Conservation (phyloP, 305 asterid genomes). For the Fraxinus velutina region DNA sequence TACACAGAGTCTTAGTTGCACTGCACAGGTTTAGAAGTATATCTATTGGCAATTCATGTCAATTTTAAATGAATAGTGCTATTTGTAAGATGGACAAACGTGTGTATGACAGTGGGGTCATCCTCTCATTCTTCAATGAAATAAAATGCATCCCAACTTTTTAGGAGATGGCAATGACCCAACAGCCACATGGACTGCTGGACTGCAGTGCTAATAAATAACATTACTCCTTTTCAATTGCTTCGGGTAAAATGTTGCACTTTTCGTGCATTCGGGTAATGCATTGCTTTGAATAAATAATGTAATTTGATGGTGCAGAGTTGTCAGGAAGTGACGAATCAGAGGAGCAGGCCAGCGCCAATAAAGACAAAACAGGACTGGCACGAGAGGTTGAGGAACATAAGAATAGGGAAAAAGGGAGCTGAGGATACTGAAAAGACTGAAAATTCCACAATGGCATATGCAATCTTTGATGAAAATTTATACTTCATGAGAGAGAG, state of each 20-base stretch:
- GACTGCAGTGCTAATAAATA: background rate
- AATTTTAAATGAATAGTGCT: background rate
- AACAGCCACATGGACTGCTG: background rate
- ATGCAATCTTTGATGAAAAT: slow-evolving; percentile 80
- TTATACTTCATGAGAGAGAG: slow-evolving; percentile 60
- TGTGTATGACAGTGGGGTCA: background rate
- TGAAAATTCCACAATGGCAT: slow-evolving; percentile 74
- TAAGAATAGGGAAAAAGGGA: slow-evolving; percentile 70
- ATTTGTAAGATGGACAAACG: background rate
- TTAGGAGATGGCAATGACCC: background rate
- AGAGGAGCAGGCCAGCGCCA: slow-evolving; percentile 56
- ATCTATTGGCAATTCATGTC: background rate
- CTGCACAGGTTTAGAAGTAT: background rate
- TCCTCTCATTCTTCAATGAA: background rate
- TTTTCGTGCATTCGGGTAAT: background rate
- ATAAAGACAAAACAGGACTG: slow-evolving; percentile 82
- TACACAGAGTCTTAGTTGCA: background rate
- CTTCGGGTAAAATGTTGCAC: background rate
- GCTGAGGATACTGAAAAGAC: slow-evolving; percentile 53
- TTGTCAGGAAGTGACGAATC: slow-evolving; percentile 41
- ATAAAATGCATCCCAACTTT: background rate
- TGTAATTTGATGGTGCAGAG: slow-evolving; percentile 33
- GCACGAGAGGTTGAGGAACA: slow-evolving; percentile 75
- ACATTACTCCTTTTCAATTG: background rate
- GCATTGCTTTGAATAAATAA: background rate